These are phyloP conservation scores for Euptelea pleiosperma DNA, from an alignment of 164 flowering plant species.

Conservation along the genomic window DNA sequence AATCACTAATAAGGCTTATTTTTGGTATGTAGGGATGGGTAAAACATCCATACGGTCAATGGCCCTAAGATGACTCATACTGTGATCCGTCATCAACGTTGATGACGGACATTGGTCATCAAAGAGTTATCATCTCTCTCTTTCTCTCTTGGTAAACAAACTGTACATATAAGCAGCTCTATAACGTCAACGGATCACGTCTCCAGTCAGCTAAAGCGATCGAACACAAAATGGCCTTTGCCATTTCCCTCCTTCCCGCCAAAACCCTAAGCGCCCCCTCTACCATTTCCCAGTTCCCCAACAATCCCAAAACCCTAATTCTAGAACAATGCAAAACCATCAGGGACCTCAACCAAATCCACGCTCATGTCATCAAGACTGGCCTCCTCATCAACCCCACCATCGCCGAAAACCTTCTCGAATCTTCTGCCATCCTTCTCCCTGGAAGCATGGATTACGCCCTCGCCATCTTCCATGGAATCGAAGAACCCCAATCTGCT, in stretches of 20 bases:
- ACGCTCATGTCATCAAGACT: constrained; percentile 47
- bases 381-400: constrained; percentile 31
- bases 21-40: no score
- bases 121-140: no score
- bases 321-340: constrained; percentile 43
- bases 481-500: constrained; percentile 33
- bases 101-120: no score
- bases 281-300: constrained; percentile 26
- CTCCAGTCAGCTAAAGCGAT: neutral
- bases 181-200: no score
- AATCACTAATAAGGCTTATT: no score
- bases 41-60: no score
- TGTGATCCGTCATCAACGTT: no score
- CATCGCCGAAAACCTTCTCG: constrained; percentile 38
- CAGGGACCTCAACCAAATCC: constrained; percentile 38
- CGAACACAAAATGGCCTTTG: constrained; percentile 3
- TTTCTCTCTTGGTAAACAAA: no score
- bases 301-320: constrained; percentile 37
- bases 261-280: constrained; percentile 16
- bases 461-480: constrained; percentile 29
- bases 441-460: constrained; percentile 38
- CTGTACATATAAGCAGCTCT: no score
- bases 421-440: constrained; percentile 38
- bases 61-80: no score
- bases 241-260: constrained; percentile 21